These are phyloP conservation scores for Spiraea crenata DNA, from an alignment of 331 rosid species.

Conservation along the genomic window DNA sequence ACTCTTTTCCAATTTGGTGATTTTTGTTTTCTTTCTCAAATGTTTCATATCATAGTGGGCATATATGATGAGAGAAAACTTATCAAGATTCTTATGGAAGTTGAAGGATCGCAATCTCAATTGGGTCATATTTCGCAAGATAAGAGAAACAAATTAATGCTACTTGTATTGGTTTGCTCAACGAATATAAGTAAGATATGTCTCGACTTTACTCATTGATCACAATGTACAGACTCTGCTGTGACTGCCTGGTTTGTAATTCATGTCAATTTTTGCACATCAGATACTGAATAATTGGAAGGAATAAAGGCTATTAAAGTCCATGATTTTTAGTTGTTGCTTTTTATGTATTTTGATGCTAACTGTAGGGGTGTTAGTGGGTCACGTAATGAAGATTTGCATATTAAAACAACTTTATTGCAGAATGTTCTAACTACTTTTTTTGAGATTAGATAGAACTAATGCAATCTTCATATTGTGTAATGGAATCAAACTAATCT, in stretches of 20 bases:
- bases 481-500: not conserved
- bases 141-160: not conserved
- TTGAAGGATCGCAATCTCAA: not conserved
- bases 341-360: no score
- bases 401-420: not conserved
- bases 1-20: not conserved
- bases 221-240: not conserved
- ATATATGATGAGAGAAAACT: slow-evolving; percentile 3
- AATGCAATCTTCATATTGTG: not conserved
- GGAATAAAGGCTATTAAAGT: no score
- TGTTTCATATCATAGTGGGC: not conserved
- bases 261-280: no score
- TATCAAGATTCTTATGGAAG: not conserved
- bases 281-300: no score
- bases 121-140: not conserved
- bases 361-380: no score
- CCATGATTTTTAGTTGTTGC: no score
- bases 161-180: not conserved
- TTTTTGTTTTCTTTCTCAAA: not conserved
- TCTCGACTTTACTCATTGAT: not conserved
- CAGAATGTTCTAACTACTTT: not conserved
- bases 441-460: not conserved
- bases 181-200: not conserved
- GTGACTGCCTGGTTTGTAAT: no score
- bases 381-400: not conserved